Conservation (phyloP, 495 filamentous ascomycete genomes). For the Penicillium flavigenum region DNA sequence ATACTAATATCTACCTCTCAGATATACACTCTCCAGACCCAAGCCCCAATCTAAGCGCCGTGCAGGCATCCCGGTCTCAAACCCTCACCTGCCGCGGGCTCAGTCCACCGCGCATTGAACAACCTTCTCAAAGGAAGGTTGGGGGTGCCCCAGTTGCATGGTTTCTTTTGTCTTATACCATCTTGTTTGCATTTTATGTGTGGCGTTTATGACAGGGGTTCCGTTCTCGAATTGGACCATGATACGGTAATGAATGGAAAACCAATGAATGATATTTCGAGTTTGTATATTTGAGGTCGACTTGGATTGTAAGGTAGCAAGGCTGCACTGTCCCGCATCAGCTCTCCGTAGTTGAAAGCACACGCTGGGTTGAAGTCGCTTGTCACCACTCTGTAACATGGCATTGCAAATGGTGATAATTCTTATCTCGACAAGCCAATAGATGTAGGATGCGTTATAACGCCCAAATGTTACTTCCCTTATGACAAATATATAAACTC, state of each 20-base stretch:
- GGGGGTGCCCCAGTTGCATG: constrained; percentile 5
- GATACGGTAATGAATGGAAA: constrained; percentile 28
- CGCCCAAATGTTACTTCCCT: too few species aligned
- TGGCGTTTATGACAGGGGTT: constrained; percentile 18
- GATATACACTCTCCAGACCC: constrained; percentile 49
- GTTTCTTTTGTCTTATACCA: constrained; percentile 30
- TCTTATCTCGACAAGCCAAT: too few species aligned
- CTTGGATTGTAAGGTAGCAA: background rate
- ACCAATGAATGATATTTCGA: constrained; percentile 6
- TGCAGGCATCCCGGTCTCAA: constrained; percentile 41
- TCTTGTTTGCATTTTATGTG: constrained; percentile 28
- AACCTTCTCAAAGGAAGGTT: background rate
- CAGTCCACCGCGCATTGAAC: constrained; percentile 18
- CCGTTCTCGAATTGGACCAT: constrained; percentile 17
- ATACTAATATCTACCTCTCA: constrained; percentile 26
- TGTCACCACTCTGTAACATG: background rate
- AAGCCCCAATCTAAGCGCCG: constrained; percentile 47
- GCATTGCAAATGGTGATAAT: background rate
- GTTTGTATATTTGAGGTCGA: background rate
- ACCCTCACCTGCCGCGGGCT: constrained; percentile 28
- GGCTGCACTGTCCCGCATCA: background rate
- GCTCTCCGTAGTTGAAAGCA: background rate
- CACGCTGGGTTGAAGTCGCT: background rate
- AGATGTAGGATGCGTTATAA: too few species aligned
- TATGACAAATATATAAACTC: too few species aligned